Evolutionary conservation across 2,329 filamentous ascomycete genomes (phyloP).

Genomic region (Venturia effusa): DNA sequence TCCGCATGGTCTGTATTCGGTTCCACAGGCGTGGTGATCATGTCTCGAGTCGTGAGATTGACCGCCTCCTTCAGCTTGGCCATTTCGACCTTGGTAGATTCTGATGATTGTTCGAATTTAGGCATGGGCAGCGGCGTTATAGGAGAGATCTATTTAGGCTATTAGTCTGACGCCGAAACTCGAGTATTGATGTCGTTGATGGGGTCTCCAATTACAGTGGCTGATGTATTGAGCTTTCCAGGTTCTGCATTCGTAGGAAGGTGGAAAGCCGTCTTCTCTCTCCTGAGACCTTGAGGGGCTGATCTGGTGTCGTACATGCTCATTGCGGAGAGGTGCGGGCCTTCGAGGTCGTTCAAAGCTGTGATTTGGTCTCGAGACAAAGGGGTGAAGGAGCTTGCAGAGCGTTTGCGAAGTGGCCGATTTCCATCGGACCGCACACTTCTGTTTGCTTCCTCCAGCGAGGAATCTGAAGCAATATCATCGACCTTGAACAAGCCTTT

Average conservation of each 20-base stretch:
- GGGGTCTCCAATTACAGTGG: neutral
- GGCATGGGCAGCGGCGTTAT: neutral
- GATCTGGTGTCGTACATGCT: neutral
- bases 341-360: neutral
- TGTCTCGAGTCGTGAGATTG: neutral
- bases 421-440: neutral
- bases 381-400: neutral
- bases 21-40: neutral
- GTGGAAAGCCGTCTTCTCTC: neutral
- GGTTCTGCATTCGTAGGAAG: neutral
- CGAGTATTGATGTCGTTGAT: neutral
- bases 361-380: neutral
- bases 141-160: neutral
- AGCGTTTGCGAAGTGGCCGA: neutral
- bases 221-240: neutral
- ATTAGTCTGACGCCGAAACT: neutral
- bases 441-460: neutral
- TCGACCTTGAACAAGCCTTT: constrained; percentile 2
- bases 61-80: neutral
- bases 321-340: neutral
- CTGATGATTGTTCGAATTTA: neutral
- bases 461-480: neutral
- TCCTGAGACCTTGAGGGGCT: neutral
- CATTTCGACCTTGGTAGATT: neutral
- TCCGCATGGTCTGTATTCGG: neutral